Evolutionary conservation across 2,329 filamentous ascomycete species (phyloP), one percentile per base, ranked within the genome.

Genomic region (Ceratocystis variospora): DNA sequence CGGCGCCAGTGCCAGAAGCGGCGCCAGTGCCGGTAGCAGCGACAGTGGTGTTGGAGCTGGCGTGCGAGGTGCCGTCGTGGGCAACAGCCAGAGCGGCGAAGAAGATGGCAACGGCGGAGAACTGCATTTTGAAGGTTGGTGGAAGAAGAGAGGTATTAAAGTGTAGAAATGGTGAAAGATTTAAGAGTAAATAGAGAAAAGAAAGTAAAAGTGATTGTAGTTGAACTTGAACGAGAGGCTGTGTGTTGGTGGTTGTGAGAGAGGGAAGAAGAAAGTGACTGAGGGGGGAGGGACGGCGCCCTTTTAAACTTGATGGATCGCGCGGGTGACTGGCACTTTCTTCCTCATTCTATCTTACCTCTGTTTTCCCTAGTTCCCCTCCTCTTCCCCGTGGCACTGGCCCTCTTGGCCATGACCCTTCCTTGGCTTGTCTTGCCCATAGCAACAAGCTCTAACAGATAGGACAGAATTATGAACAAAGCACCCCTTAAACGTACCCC

Each of bases 191-290:
- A 45, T 6, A 15, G 5, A n/a, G 22, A 45, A 59, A 28, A 65
- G 66, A 68, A 64, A 63, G 63, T 59, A 65, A 59, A 53, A n/a
- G 48, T 41, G 65, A 25, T 63, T 63, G 66, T 63, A 65, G 59
- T 68, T 66, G 66, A 68, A 68, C 66, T 68, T 68, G 66, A 68
- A 68, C 66, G 66, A 68, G 62, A 68, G 66, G 59, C 62, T 57
- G 41, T 62, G 46, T 64, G 59, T 59, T 65, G 66, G 63, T 68
- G 46, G 22, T 37, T 44, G 2, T 62, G 46, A 37, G 48, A 59
- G 37, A 37, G 44, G 7, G 19, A 15, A 59, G 62, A 64, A 62
- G 45, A 25, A 59, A 31, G 28, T 7, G 46, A 19, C 31, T 5
- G 37, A 50, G 25, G 3, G 59, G 66, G 63, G 63, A 63, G 66